These are phyloP conservation scores for Colletotrichum neosansevieriae DNA, from an alignment of 2,329 filamentous ascomycete species.

Conservation along the genomic window DNA sequence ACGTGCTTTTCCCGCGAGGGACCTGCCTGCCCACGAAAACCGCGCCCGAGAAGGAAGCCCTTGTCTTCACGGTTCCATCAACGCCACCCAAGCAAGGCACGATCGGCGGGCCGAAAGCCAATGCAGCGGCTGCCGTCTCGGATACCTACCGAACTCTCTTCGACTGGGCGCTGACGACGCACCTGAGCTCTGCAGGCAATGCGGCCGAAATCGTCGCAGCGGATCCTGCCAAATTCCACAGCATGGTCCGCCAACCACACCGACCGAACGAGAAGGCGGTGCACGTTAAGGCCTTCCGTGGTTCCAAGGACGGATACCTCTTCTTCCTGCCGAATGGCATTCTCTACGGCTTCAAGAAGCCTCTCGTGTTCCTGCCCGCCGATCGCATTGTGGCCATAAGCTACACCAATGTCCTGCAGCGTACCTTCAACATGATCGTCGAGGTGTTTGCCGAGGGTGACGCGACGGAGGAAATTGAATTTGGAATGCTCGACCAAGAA, in stretches of 20 bases:
- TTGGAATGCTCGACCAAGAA: slow-evolving; percentile 77
- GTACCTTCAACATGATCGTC: slow-evolving; percentile 76
- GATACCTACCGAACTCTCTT: slow-evolving; percentile 71
- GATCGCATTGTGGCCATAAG: slow-evolving; percentile 72
- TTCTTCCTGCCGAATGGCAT: slow-evolving; percentile 77
- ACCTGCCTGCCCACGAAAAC: slow-evolving; percentile 65
- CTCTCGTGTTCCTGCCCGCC: slow-evolving; percentile 72
- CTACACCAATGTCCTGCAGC: slow-evolving; percentile 75
- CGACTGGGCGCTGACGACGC: slow-evolving; percentile 69
- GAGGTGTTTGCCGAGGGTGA: slow-evolving; percentile 67
- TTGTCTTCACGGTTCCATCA: slow-evolving; percentile 73
- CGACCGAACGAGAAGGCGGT: slow-evolving; percentile 73
- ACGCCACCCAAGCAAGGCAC: slow-evolving; percentile 71
- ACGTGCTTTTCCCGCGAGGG: slow-evolving; percentile 70
- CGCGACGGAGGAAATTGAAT: slow-evolving; percentile 72
- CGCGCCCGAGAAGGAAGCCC: slow-evolving; percentile 63
- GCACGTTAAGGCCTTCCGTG: slow-evolving; percentile 74
- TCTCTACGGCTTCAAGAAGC: slow-evolving; percentile 79
- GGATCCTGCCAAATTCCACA: slow-evolving; percentile 69
- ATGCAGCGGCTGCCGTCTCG: slow-evolving; percentile 64
- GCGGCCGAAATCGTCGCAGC: slow-evolving; percentile 62
- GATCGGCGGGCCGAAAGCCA: slow-evolving; percentile 63
- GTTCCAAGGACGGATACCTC: slow-evolving; percentile 76
- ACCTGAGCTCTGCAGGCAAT: slow-evolving; percentile 63
- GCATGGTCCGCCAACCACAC: slow-evolving; percentile 67